A percentile compares a stretch with the other conserved stretches of the same genome.
Conservation (phyloP, 139 green algal genomes). For the Prasinococcaceae sp. region DNA sequence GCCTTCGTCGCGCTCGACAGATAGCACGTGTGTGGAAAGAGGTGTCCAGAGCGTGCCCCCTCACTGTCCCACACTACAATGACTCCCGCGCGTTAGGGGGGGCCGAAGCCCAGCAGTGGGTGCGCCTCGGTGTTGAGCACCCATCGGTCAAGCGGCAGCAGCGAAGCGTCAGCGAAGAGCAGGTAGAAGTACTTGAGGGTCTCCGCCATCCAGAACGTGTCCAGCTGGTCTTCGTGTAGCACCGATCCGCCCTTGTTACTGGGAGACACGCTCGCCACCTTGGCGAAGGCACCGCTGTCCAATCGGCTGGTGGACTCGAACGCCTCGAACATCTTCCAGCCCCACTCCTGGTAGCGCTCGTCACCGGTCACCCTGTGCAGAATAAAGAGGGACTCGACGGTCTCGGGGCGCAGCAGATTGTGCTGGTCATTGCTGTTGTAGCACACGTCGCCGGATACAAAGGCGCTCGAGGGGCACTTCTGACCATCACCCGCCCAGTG, state of each 20-base stretch:
- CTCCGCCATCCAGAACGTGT: slow-evolving; percentile 60
- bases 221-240: slow-evolving; percentile 58
- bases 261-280: slow-evolving; percentile 15
- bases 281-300: too few relatives aligned
- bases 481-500: background rate
- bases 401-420: slow-evolving; percentile 55
- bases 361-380: slow-evolving; percentile 49
- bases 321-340: slow-evolving; percentile 52
- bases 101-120: too few relatives aligned
- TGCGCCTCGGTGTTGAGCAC: slow-evolving; percentile 76
- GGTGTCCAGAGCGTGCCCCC: too few relatives aligned
- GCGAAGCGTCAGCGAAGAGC: slow-evolving; percentile 34
- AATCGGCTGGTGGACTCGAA: slow-evolving; percentile 40
- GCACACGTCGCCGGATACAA: slow-evolving; percentile 17
- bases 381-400: slow-evolving; percentile 50
- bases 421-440: too few relatives aligned
- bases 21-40: too few relatives aligned
- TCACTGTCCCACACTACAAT: too few relatives aligned
- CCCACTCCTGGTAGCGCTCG: slow-evolving; percentile 44
- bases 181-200: slow-evolving; percentile 72
- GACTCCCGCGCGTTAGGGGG: too few relatives aligned
- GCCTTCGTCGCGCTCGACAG: too few relatives aligned
- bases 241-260: too few relatives aligned
- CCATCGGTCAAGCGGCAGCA: slow-evolving; percentile 47
- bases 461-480: background rate